Evolutionary conservation across 257 asterid genomes (phyloP), one percentile per base, ranked within the genome.

Genomic region (Forsythia suspensa): DNA sequence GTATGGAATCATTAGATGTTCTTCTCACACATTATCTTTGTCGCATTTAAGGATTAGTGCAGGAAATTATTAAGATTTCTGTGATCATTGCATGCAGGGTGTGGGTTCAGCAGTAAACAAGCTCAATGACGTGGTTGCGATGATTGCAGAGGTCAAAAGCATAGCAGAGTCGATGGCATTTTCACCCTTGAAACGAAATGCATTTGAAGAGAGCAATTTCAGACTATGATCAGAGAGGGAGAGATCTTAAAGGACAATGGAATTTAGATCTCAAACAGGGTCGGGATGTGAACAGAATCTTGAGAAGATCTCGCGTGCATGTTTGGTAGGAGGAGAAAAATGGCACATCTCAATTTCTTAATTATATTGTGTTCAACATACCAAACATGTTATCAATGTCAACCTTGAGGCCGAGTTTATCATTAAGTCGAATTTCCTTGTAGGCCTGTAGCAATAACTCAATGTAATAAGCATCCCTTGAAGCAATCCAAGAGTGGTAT

Each of bases 31-130:
- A 44, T 20, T 0, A 12, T 15, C 77, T 70, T 75, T 1, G 8
- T 11, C 7, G 9, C 43, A n/a, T 57, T 57, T 2, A 18, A 18
- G 34, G 34, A 18, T 57, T 57, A 57, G 13, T 24, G 59, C 29
- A 70, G 38, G 34, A 66, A 43, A 66, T 42, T 55, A 36, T 74
- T 37, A 52, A 82, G 6, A 40, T 72, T 16, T 48, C 16, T 39
- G 3, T 37, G 57, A 4, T 21, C 5, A 10, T 75, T 70, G 76
- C 43, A 79, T 59, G 16, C 84, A 94, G 98, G 97, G 98, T n/a
- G 95, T 94, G 6, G 98, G 98, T 15, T 94, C 97, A 16, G 97
- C 97, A 15, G 84, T 94, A 41, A 94, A 92, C 96, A 94, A 91
- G 94, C 95, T 91, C 51, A 94, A 94, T 57, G 94, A 94, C 51